Conservation (phyloP, 257 asterid genomes). For the Verbena officinalis region DNA sequence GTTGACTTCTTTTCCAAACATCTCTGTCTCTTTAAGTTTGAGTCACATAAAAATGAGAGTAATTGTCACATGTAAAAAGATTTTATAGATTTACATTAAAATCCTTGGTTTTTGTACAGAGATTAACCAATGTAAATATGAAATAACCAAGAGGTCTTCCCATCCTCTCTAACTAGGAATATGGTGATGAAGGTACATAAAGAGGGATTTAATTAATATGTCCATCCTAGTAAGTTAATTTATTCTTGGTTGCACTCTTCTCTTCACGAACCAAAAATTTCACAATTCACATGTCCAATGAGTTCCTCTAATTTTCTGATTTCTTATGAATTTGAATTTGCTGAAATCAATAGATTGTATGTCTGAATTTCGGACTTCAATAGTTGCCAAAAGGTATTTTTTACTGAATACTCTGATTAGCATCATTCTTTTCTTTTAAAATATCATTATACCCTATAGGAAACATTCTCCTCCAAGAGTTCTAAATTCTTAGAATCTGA, state of each 20-base stretch:
- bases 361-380: constrained; percentile 20
- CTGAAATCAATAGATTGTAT: constrained; percentile 11
- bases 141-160: too few relatives aligned
- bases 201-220: constrained; percentile 2
- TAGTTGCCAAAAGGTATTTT: constrained; percentile 14
- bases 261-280: too few relatives aligned
- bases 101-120: too few relatives aligned
- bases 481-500: constrained; percentile 6
- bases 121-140: too few relatives aligned
- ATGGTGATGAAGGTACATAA: not conserved
- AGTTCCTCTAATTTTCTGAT: not conserved
- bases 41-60: too few relatives aligned
- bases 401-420: constrained; percentile 12
- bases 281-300: not conserved
- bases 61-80: too few relatives aligned
- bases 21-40: too few relatives aligned
- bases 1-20: too few relatives aligned
- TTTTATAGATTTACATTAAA: too few relatives aligned
- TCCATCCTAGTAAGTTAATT: constrained; percentile 3
- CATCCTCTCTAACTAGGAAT: not conserved
- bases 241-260: constrained; percentile 12
- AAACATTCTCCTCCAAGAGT: constrained; percentile 18
- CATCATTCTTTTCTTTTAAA: constrained; percentile 11
- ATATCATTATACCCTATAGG: constrained; percentile 16
- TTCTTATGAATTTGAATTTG: constrained; percentile 1